Percentiles rank a stretch among this genome's conserved stretches.
These are phyloP conservation scores for Linderniella brevidens DNA, from an alignment of 257 asterid species.

Conservation along the genomic window DNA sequence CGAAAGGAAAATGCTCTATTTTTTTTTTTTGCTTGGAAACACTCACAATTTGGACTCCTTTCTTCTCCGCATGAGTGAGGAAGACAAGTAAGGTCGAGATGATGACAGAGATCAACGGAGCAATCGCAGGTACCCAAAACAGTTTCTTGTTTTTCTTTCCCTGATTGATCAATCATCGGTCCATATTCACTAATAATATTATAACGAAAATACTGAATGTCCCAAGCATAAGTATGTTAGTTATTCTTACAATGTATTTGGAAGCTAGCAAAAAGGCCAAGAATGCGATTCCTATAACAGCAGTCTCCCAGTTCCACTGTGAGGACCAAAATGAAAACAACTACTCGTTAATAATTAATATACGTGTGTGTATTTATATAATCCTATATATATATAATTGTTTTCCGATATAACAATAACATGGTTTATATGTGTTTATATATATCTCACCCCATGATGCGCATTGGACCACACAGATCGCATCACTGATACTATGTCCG, in stretches of 20 bases:
- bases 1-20: background rate
- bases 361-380: background rate
- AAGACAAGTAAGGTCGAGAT: conserved; percentile 44
- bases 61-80: conserved; percentile 38
- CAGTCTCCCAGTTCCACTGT: too few relatives aligned
- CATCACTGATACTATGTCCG: conserved; percentile 62
- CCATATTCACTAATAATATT: too few relatives aligned
- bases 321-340: too few relatives aligned
- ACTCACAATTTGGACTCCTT: conserved; percentile 49
- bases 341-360: background rate
- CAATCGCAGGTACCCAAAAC: conserved; percentile 55
- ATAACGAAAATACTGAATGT: too few relatives aligned
- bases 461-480: conserved; percentile 23
- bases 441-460: too few relatives aligned
- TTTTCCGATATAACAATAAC: too few relatives aligned
- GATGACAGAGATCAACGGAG: conserved; percentile 45
- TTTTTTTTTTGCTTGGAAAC: background rate
- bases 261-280: too few relatives aligned
- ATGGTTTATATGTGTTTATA: background rate
- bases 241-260: too few relatives aligned
- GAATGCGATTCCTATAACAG: too few relatives aligned
- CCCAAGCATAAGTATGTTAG: too few relatives aligned
- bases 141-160: conserved; percentile 56
- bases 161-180: conserved; percentile 19
- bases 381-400: too few relatives aligned